Evolutionary conservation across 805 yeast species (phyloP), one percentile per base, ranked within the genome.

Genomic region (Myxozyma geophila): DNA sequence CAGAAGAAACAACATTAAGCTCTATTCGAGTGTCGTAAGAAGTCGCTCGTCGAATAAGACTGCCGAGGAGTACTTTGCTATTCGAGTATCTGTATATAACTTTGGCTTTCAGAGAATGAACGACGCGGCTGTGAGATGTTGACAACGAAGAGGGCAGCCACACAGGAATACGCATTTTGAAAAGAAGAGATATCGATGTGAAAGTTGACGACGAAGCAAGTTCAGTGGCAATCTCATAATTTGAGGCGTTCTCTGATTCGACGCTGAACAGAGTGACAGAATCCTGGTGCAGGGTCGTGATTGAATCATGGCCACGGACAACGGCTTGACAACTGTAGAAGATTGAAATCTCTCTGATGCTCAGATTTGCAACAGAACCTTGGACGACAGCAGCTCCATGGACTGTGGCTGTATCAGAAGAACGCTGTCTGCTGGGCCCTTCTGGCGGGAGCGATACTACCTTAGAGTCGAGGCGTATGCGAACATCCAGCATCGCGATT

Each of bases 61-160:
- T 39, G 7, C n/a, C 28, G 9, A 7, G 17, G 7, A 48, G 12
- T 23, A 37, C 35, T 23, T 48, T 28, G 37, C 37, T 28, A 9
- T 17, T 15, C 36, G 54, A 21, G 51, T 23, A 17, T 6, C 43
- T 10, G 56, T 54, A 60, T 33, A 49, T 60, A 8, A 60, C 17
- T 36, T 49, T 60, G 6, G 63, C 63, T n/a, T 19, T 9, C 35
- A 60, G 33, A 9, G 51, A 33, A 23, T 60, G 63, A 21, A 60
- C 49, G 40, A 54, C 53, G 35, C 46, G 40, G 6, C 59, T 17
- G 21, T 60, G 55, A n/a, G 52, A 15, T 1, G 63, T 41, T 33
- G 15, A 12, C 35, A 60, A 15, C 44, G 59, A 39, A 10, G 59
- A 51, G 13, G 63, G 63, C 23, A 60, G 54, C 58, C 59, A 60